A percentile compares a stretch with the other conserved stretches of the same genome.
Evolutionary conservation across 2,329 filamentous ascomycete genomes (phyloP).

Genomic region (Apiospora kogelbergensis): DNA sequence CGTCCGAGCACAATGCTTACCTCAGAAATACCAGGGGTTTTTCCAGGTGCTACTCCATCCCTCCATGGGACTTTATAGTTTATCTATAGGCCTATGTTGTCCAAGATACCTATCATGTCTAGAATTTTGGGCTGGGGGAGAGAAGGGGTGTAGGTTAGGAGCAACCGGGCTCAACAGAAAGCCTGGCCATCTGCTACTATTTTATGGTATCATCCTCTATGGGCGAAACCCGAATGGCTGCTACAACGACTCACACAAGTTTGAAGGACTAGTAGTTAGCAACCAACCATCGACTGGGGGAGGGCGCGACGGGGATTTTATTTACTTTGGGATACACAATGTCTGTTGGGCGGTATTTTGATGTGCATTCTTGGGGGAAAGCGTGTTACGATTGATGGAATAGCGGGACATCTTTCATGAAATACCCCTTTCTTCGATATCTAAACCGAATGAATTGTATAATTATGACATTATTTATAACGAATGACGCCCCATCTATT

Average conservation of each 20-base stretch:
- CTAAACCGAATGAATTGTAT: background rate
- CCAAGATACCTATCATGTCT: background rate
- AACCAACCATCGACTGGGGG: background rate
- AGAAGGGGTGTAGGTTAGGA: background rate
- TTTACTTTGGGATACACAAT: background rate
- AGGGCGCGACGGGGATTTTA: background rate
- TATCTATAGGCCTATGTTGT: background rate
- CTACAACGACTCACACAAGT: background rate
- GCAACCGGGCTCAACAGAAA: background rate
- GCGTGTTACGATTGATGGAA: slow-evolving; percentile 5
- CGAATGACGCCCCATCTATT: background rate
- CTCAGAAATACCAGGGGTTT: background rate
- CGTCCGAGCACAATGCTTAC: background rate
- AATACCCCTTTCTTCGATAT: slow-evolving; percentile 8
- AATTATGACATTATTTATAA: background rate
- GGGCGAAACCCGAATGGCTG: background rate
- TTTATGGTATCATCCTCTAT: background rate
- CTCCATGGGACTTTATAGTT: background rate
- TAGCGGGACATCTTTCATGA: slow-evolving; percentile 5
- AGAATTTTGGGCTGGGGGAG: background rate
- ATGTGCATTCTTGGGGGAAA: background rate
- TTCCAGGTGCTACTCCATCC: background rate
- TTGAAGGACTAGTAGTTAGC: background rate
- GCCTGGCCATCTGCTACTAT: background rate
- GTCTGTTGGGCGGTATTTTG: background rate